A percentile compares a stretch with the other conserved stretches of the same genome.
phyloP scores from a whole-genome alignment of 306 rosid genomes.

The Arachis hypogaea region DNA sequence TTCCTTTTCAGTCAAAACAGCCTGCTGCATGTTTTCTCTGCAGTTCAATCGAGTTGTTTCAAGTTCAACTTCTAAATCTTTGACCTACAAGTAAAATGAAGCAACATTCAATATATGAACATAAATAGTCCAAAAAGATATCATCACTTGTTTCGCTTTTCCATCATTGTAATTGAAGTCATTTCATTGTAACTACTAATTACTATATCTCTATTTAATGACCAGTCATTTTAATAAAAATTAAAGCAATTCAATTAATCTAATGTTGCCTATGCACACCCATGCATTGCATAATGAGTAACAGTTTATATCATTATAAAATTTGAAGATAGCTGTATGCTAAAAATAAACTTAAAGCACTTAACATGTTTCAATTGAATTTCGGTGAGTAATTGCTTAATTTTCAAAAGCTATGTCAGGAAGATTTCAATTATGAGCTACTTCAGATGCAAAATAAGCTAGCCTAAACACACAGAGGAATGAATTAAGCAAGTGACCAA shows the following conservation, averaged over 20 bases:
- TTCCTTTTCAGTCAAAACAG: slow-evolving; percentile 74
- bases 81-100: slow-evolving; percentile 57
- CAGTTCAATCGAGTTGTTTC: slow-evolving; percentile 74
- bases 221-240: background rate
- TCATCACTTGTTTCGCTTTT: slow-evolving; percentile 14
- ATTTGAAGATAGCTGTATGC: background rate
- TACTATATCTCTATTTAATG: slow-evolving; percentile 15
- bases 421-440: background rate
- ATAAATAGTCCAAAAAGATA: slow-evolving; percentile 20
- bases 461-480: background rate
- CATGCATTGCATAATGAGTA: slow-evolving; percentile 1
- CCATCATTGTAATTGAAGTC: slow-evolving; percentile 24
- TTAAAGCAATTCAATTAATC: background rate
- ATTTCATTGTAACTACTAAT: background rate
- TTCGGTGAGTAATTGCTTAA: background rate
- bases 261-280: background rate
- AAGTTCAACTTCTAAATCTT: slow-evolving; percentile 93
- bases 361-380: background rate
- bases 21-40: slow-evolving; percentile 76
- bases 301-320: background rate
- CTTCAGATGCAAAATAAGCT: background rate
- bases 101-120: slow-evolving; percentile 31
- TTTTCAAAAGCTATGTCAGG: background rate
- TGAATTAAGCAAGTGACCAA: slow-evolving; percentile 4
- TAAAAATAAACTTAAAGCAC: slow-evolving; percentile 14